Percentiles rank a stretch among this genome's conserved stretches.
phyloP scores from a whole-genome alignment of 2,329 filamentous ascomycete genomes.

The Verticillium nonalfalfae region DNA sequence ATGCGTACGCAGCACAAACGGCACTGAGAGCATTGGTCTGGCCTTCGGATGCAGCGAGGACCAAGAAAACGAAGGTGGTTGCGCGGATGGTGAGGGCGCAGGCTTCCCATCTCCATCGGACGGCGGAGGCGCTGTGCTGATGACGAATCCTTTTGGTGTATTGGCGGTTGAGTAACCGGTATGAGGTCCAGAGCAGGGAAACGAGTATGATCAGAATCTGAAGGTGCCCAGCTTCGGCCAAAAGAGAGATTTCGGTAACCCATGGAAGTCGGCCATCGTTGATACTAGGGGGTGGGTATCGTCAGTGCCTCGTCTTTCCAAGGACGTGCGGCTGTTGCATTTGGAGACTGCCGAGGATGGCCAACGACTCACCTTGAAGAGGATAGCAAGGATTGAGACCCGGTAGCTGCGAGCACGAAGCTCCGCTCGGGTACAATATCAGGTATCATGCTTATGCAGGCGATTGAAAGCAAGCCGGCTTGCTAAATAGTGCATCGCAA shows the following conservation, averaged over 20 bases:
- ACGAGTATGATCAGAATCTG: conserved; percentile 29
- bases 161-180: conserved; percentile 24
- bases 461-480: neutral
- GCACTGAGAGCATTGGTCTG: conserved; percentile 29
- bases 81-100: conserved; percentile 32
- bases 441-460: neutral
- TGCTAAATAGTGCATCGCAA: neutral
- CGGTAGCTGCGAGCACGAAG: neutral
- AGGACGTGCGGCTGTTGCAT: neutral
- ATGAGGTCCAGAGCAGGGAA: conserved; percentile 27
- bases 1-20: conserved; percentile 29
- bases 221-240: conserved; percentile 30
- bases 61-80: conserved; percentile 30
- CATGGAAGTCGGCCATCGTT: neutral
- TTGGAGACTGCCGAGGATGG: neutral
- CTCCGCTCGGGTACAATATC: neutral
- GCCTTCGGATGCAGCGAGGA: conserved; percentile 25
- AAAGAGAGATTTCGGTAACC: neutral
- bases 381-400: neutral
- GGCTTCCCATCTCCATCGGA: conserved; percentile 36
- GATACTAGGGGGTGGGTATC: neutral
- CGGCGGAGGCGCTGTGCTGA: conserved; percentile 24
- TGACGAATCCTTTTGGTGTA: conserved; percentile 17
- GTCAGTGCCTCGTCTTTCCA: neutral
- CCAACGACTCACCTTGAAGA: neutral